Evolutionary conservation across 1,284 basidiomycete species (phyloP).

Genomic region (Malassezia japonica): DNA sequence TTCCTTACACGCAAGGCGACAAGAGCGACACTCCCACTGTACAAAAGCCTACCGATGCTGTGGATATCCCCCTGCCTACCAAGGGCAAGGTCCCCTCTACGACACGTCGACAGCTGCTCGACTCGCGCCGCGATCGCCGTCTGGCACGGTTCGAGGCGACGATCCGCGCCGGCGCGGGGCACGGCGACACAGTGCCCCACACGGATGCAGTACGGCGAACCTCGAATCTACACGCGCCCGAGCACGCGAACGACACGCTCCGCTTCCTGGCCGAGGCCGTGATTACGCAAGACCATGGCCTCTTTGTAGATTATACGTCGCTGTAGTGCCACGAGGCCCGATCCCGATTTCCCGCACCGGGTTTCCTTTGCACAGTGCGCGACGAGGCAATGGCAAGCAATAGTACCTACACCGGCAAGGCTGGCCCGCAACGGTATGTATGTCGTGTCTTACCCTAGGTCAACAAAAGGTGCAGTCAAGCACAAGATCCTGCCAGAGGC

Average conservation of each 20-base stretch:
- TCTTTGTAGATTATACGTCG: slow-evolving; percentile 12
- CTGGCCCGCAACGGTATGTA: slow-evolving; percentile 14
- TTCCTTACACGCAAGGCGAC: too few species aligned
- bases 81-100: neutral
- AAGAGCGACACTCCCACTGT: too few species aligned
- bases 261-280: neutral
- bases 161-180: slow-evolving; percentile 2
- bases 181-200: neutral
- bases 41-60: neutral
- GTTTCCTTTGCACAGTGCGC: too few species aligned
- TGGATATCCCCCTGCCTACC: neutral
- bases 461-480: slow-evolving; percentile 78
- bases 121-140: neutral
- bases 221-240: neutral
- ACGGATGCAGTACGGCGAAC: neutral
- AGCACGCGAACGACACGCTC: neutral
- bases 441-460: slow-evolving; percentile 18
- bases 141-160: slow-evolving; percentile 11
- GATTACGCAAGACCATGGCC: neutral
- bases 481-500: slow-evolving; percentile 89
- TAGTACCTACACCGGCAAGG: neutral
- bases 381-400: slow-evolving; percentile 2
- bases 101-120: neutral
- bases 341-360: neutral
- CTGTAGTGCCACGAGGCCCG: slow-evolving; percentile 2